Evolutionary conservation across 2,329 filamentous ascomycete species (phyloP).

Genomic region (Elsinoe australis): DNA sequence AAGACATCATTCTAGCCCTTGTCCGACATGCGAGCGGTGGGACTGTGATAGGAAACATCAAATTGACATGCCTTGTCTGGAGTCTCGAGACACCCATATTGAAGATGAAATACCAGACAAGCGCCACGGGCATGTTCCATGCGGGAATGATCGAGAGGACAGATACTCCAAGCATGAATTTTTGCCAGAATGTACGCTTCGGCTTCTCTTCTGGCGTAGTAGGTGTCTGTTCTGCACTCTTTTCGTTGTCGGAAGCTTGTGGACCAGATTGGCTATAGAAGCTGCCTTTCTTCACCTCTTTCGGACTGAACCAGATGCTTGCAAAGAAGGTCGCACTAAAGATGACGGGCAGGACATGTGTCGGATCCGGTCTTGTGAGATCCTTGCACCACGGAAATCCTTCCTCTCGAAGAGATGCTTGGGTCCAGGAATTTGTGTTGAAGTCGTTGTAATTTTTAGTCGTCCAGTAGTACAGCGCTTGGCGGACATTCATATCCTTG

Average conservation of each 20-base stretch:
- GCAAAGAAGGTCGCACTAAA: constrained; percentile 15
- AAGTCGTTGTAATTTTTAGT: neutral
- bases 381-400: constrained; percentile 13
- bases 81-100: constrained; percentile 13
- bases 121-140: constrained; percentile 13
- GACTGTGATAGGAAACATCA: neutral
- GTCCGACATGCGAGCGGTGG: constrained; percentile 9
- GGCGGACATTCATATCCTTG: neutral
- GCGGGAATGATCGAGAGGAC: constrained; percentile 10
- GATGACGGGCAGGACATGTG: constrained; percentile 5
- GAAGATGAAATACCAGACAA: constrained; percentile 17
- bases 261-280: constrained; percentile 5
- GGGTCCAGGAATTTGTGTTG: neutral
- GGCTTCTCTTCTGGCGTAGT: neutral
- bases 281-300: constrained; percentile 2
- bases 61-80: constrained; percentile 5
- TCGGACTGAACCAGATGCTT: constrained; percentile 13
- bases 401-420: neutral
- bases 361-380: constrained; percentile 5
- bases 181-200: constrained; percentile 8
- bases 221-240: neutral
- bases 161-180: constrained; percentile 11
- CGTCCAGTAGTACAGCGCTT: neutral
- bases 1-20: constrained; percentile 9
- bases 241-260: neutral